Conservation (phyloP, 805 yeast genomes). For the Candida insectorum region DNA sequence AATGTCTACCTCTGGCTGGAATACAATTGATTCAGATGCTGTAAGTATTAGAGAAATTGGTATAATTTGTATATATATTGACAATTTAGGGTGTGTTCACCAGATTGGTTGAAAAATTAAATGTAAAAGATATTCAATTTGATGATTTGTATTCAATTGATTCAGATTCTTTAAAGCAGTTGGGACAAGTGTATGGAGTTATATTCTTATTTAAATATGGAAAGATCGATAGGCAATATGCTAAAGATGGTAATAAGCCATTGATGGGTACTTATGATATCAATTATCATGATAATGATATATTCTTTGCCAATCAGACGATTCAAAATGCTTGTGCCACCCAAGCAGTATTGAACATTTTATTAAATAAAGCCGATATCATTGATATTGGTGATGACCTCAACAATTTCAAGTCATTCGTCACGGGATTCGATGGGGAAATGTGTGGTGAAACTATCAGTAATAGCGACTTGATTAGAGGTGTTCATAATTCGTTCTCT, state of each 20-base stretch:
- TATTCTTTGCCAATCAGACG: slow-evolving; percentile 62
- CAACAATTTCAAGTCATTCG: slow-evolving; percentile 46
- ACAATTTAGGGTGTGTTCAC: slow-evolving; percentile 59
- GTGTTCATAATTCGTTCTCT: slow-evolving; percentile 59
- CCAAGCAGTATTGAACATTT: slow-evolving; percentile 59
- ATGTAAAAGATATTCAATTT: slow-evolving; percentile 51
- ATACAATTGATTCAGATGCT: slow-evolving; percentile 64
- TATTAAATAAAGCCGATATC: slow-evolving; percentile 31
- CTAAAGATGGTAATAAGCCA: slow-evolving; percentile 30
- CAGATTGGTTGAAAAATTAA: slow-evolving; percentile 54
- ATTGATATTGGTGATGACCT: slow-evolving; percentile 50
- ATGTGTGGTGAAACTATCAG: slow-evolving; percentile 60
- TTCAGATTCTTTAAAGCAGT: slow-evolving; percentile 29
- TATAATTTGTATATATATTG: too few relatives aligned
- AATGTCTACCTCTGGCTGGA: slow-evolving; percentile 43
- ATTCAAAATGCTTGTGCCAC: slow-evolving; percentile 75
- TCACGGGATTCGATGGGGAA: slow-evolving; percentile 50
- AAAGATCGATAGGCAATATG: slow-evolving; percentile 29
- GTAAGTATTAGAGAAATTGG: too few relatives aligned
- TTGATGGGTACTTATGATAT: slow-evolving; percentile 43
- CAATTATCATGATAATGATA: slow-evolving; percentile 26
- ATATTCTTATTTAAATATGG: slow-evolving; percentile 63
- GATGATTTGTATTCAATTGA: slow-evolving; percentile 58
- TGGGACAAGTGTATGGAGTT: slow-evolving; percentile 53
- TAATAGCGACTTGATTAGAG: slow-evolving; percentile 53